Percentiles rank a stretch among this genome's conserved stretches.
Evolutionary conservation across 2,329 filamentous ascomycete genomes (phyloP).

Genomic region (Colletotrichum sp.): DNA sequence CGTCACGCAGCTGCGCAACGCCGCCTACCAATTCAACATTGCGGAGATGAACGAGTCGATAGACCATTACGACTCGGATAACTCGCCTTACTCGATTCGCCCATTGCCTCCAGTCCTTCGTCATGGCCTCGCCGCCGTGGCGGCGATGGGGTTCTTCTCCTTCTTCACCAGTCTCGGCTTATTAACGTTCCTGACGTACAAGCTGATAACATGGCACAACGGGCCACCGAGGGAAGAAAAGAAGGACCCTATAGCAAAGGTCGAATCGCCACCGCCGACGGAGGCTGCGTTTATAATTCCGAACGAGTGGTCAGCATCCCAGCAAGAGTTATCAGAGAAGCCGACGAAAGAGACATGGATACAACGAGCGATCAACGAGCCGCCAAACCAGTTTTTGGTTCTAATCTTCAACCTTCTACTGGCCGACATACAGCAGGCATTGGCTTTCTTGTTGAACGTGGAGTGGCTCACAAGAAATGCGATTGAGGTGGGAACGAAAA

Average conservation of each 20-base stretch:
- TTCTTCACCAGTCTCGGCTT: slow-evolving; percentile 38
- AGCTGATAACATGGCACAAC: slow-evolving; percentile 38
- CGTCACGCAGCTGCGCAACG: not conserved
- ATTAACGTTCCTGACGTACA: slow-evolving; percentile 38
- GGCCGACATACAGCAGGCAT: slow-evolving; percentile 70
- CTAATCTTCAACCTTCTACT: slow-evolving; percentile 73
- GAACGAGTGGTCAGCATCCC: slow-evolving; percentile 25
- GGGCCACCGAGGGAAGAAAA: slow-evolving; percentile 16
- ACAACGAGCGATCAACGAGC: slow-evolving; percentile 32
- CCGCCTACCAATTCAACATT: slow-evolving; percentile 3
- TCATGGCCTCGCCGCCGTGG: slow-evolving; percentile 41
- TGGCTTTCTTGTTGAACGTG: slow-evolving; percentile 68
- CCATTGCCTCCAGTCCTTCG: slow-evolving; percentile 38
- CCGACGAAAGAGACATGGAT: slow-evolving; percentile 13
- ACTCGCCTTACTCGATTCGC: slow-evolving; percentile 32
- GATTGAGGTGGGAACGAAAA: slow-evolving; percentile 56
- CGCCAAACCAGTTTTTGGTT: slow-evolving; percentile 70
- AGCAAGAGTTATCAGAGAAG: slow-evolving; percentile 12
- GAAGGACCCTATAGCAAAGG: not conserved
- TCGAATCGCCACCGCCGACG: slow-evolving; percentile 22
- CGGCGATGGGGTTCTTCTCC: slow-evolving; percentile 39
- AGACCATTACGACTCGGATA: slow-evolving; percentile 29
- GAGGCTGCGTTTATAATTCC: slow-evolving; percentile 28
- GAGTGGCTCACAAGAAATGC: slow-evolving; percentile 60
- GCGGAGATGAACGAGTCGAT: slow-evolving; percentile 22